Evolutionary conservation across 176 grass and related monocot genomes (phyloP), one percentile per base, ranked within the genome.

Genomic region (Aegilops speltoides): DNA sequence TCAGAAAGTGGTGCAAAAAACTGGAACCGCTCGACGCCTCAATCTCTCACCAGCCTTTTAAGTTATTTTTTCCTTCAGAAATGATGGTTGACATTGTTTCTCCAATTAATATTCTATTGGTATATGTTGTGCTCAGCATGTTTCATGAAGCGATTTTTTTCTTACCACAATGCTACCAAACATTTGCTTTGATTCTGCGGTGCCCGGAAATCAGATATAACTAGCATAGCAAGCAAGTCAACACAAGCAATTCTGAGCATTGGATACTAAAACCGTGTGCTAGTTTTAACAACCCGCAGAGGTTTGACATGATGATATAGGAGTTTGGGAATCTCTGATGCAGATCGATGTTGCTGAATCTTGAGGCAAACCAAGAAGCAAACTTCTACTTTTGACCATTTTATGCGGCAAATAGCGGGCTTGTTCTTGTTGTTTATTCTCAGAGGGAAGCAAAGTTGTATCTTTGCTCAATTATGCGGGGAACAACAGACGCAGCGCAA

Each of bases 171-270:
- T 33, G 31, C 41, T 65, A 83, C 48, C 24, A 45, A 20, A 66
- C 40, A 70, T 90, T 32, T 73, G 28, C 73, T 86, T 86, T 90
- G 64, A 34, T 90, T n/a, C 66, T 48, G 57, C n/a, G 68, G 68
- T 17, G 26, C 68, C 81, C 61, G 29, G 20, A 84, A 75, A 43
- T 75, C 5, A 37, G 76, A 78, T 54, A 59, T 20, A 80, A 24
- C 46, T 52, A 76, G 34, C 33, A 86, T 62, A 76, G 46, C 20
- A 86, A 89, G 76, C 24, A 86, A 82, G 80, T 91, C 68, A 84
- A 84, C 76, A 75, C 68, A 84, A 91, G 89, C 81, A 80, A 74
- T 74, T 61, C 12, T 29, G 46, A 62, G 32, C 62, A 79, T 84
- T 87, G 85, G 73, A 3, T 7, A 5, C 48, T 38, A 23, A 84